Base-by-base conservation (phyloP, 257 asterid species). In the Galeopsis tetrahit region DNA sequence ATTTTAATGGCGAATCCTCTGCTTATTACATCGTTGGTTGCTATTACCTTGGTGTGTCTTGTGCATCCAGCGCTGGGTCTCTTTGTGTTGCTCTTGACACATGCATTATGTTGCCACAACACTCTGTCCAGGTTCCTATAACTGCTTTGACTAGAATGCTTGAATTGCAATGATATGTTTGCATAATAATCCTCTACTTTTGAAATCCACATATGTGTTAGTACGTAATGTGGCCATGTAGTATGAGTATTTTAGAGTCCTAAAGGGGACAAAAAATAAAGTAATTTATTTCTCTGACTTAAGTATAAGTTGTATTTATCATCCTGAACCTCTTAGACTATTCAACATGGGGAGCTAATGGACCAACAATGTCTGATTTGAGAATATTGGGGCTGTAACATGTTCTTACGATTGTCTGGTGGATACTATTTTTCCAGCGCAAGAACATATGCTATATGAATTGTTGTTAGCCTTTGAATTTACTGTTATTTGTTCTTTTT, bases 41-140 rank as follows among this genome's bases (percentile, higher is more conserved):
- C 99, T 56, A 55, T 84, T 69, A 82, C 77, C 57, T 73, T 92
- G 84, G 86, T 84, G 75, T 95, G 91, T 85, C 77, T 87, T 61
- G 84, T 87, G 77, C 99, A 95, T 86, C 97, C 99, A 56, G 97
- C 97, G 35, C 75, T 95, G 72, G 99, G 98, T 68, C 97, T 95
- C 73, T 80, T 84, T 76, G 85, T 85, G 68, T 75, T 92, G 86
- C 81, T 95, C 77, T 70, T 85, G 66, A 88, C 90, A 69, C 98
- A 92, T 78, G 84, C 86, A 75, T 70, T 86, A 42, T 80, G 88
- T 75, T 95, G 98, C 82, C 94, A 90, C 83, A 82, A 80, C 55
- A 79, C 97, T 51, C 80, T 95, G 49, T 85, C 90, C 82, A 92
- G 98, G 99, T 91, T 60, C 55, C 77, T 63, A 62, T 17, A 53